Evolutionary conservation across 2,329 filamentous ascomycete genomes (phyloP).

Genomic region (Rutstroemia sydowiana): DNA sequence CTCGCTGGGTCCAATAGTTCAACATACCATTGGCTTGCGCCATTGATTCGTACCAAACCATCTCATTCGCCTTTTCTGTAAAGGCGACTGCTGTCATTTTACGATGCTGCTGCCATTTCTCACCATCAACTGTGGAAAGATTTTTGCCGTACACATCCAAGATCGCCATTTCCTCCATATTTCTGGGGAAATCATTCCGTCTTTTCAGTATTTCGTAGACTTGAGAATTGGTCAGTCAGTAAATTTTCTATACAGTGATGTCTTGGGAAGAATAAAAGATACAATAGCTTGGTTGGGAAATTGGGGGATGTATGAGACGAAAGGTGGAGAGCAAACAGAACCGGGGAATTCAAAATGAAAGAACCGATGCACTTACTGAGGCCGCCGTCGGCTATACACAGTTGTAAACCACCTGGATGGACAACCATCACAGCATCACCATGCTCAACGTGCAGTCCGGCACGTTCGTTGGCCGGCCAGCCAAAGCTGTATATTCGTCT

Average conservation of each 20-base stretch:
- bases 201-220: background rate
- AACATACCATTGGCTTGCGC: background rate
- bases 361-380: too few relatives aligned
- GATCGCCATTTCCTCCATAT: conserved; percentile 5
- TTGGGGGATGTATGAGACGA: too few relatives aligned
- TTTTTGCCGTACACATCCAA: background rate
- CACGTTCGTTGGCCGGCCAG: conserved; percentile 2
- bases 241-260: too few relatives aligned
- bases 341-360: too few relatives aligned
- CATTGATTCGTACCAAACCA: background rate
- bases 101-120: background rate
- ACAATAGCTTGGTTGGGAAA: too few relatives aligned
- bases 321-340: too few relatives aligned
- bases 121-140: background rate
- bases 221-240: too few relatives aligned
- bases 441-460: background rate
- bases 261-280: too few relatives aligned
- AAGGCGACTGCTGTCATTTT: conserved; percentile 3
- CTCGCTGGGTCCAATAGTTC: background rate
- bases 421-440: background rate
- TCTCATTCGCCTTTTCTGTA: background rate
- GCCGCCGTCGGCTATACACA: background rate
- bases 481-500: background rate
- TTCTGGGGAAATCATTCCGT: background rate
- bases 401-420: background rate